Evolutionary conservation across 2,329 filamentous ascomycete genomes (phyloP), one percentile per base, ranked within the genome.

Genomic region (Anthostomella pinea): DNA sequence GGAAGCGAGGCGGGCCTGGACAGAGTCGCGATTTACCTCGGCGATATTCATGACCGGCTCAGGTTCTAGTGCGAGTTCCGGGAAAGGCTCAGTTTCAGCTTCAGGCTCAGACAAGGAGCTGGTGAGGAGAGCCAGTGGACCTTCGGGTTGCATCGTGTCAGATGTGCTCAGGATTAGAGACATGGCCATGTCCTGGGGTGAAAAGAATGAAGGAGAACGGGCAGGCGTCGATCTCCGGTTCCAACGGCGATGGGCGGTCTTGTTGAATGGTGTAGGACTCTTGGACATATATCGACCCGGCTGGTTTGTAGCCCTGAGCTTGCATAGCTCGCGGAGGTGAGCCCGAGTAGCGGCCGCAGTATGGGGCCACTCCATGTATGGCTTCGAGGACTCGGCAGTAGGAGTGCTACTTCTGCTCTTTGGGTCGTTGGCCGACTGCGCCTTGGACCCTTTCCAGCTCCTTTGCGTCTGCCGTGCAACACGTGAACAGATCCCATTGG

Each of bases 401-500:
- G 77, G 77, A 2, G 77, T 81, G 30, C 62, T 67, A 53, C 73
- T 78, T 14, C 73, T 70, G 51, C 72, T 79, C 52, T 70, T 70
- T 33, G 46, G 46, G 11, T 62, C 60, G 14, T 53, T 39, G 25
- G 33, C 45, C 33, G 49, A 49, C 50, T 65, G 58, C 6, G 63
- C 51, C 43, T 71, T 79, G 3, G 75, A 70, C 1, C 79, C 79
- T 54, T 78, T 83, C 81, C 81, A 85, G 51, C 75, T 83, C 53
- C 76, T 68, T 61, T 75, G 81, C 14, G 80, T 74, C 52, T 82
- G 77, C 45, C 80, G 70, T n/a, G 81, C 75, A 24, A 85, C 80
- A 29, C 80, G 76, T 51, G 74, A 57, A 51, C 78, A 81, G 8
- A 84, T 79, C 11, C 81, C 81, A 27, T 79, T 69, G 3, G 81